Evolutionary conservation across 805 yeast species (phyloP), one percentile per base, ranked within the genome.

Genomic region (Alloascoidea hylecoeti): DNA sequence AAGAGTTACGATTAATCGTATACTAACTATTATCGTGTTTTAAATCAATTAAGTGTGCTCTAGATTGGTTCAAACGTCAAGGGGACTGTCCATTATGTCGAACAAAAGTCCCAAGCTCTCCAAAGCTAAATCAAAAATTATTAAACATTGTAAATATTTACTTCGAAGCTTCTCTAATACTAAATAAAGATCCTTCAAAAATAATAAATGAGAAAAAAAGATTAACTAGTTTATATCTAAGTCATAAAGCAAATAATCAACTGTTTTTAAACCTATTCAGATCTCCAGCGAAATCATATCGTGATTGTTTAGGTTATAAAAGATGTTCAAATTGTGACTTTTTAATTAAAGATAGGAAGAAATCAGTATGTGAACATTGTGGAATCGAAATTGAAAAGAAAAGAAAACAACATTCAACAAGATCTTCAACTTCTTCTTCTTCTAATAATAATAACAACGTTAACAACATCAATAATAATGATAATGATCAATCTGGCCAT

Each of bases 331-430:
- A 9, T n/a, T 23, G 30, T 23, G 30, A 23, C 30, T n/a, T 9
- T 23, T 9, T 23, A 23, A n/a, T 23, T 23, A n/a, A 23, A 9
- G 30, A 23, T 23, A 23, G 9, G 9, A 9, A n/a, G n/a, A n/a
- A n/a, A n/a, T n/a, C n/a, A n/a, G n/a, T n/a, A 9, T 23, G 30
- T n/a, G n/a, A 23, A 9, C 9, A 23, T 23, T 23, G 30, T 23
- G 30, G 30, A 23, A 23, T 23, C n/a, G 30, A n/a, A 23, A 23
- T 23, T 23, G 30, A 23, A 23, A 23, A 23, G n/a, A n/a, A 23
- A 23, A 23, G n/a, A 23, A 23, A 23, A 9, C n/a, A 23, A n/a
- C 30, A 23, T 23, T 23, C n/a, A n/a, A n/a, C n/a, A n/a, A n/a
- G n/a, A n/a, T n/a, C n/a, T n/a, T n/a, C n/a, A n/a, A n/a, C n/a